Conservation (phyloP, 148 eudicot species). For the Euryodendron excelsum region DNA sequence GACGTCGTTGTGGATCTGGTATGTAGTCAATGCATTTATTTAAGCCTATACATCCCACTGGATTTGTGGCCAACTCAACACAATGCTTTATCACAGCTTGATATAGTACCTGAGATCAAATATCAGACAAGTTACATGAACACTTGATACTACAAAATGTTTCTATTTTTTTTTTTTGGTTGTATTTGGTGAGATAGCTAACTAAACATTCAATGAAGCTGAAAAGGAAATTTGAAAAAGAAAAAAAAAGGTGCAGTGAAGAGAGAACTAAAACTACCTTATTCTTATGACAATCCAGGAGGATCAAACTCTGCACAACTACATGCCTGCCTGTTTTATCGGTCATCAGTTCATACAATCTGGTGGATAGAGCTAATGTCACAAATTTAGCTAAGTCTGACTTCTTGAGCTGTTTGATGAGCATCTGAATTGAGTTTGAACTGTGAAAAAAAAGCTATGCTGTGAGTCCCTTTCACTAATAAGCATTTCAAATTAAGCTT, state of each 20-base stretch:
- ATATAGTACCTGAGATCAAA: slow-evolving; percentile 8
- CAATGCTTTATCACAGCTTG: neutral
- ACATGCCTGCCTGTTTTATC: neutral
- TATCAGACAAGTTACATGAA: neutral
- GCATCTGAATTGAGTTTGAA: slow-evolving; percentile 12
- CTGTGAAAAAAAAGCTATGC: neutral
- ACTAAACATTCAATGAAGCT: neutral
- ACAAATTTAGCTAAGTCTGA: neutral
- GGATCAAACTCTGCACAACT: neutral
- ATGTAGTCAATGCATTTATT: slow-evolving; percentile 10
- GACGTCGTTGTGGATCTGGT: neutral
- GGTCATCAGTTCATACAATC: neutral
- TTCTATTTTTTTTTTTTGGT: neutral
- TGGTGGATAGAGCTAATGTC: neutral
- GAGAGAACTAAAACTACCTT: slow-evolving; percentile 8
- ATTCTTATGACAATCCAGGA: neutral
- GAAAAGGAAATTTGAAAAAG: no score
- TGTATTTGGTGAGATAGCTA: neutral
- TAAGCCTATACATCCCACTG: slow-evolving; percentile 11
- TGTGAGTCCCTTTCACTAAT: no score
- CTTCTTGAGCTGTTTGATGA: slow-evolving; percentile 1
- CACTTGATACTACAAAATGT: neutral
- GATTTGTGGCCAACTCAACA: slow-evolving; percentile 9
- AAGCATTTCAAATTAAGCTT: neutral
- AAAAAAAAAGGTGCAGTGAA: neutral